Evolutionary conservation across 2,329 filamentous ascomycete genomes (phyloP), one percentile per base, ranked within the genome.

Genomic region (Ophiosphaerella korrae): DNA sequence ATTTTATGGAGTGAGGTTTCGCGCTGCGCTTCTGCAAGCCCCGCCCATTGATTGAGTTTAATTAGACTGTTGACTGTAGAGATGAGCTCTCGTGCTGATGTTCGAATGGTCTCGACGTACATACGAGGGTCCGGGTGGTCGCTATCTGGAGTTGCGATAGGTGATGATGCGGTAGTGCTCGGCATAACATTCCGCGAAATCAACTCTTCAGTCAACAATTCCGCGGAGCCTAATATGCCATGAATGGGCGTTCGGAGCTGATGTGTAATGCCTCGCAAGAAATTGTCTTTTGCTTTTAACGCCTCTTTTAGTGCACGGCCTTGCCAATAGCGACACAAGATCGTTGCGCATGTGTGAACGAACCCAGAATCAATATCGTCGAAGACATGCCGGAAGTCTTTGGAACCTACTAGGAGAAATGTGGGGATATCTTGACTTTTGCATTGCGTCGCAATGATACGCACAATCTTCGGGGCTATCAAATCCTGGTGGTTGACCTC

Each of bases 291-390:
- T 0, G 76, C 75, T 11, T 62, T 60, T 48, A 78, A 67, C 0
- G 75, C 77, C 52, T 80, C 76, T 21, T 68, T 58, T 0, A 80
- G 55, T 9, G 72, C 56, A 2, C 57, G 63, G 14, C 74, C 71
- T 24, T 79, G 77, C 60, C 73, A 74, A 16, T 66, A 67, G 3
- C 74, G 68, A 3, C 71, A 71, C 6, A 79, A 56, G 1, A 77
- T 62, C 5, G 58, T 55, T 1, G 77, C 73, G 41, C 76, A 78
- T 3, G 66, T 67, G 4, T 76, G 67, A 0, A 79, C 64, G 38
- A 80, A 80, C 74, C 77, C 78, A 0, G 75, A 60, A 46, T 80
- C 78, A 1, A 79, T 60, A 36, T 80, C 78, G 39, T 80, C 78
- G 42, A 79, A 79, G 3, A 80, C 73, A 1, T 66, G 56, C 26